A percentile compares a stretch with the other conserved stretches of the same genome.
phyloP scores from a whole-genome alignment of 1,284 basidiomycete species.

The Ceratobasidium sp. region DNA sequence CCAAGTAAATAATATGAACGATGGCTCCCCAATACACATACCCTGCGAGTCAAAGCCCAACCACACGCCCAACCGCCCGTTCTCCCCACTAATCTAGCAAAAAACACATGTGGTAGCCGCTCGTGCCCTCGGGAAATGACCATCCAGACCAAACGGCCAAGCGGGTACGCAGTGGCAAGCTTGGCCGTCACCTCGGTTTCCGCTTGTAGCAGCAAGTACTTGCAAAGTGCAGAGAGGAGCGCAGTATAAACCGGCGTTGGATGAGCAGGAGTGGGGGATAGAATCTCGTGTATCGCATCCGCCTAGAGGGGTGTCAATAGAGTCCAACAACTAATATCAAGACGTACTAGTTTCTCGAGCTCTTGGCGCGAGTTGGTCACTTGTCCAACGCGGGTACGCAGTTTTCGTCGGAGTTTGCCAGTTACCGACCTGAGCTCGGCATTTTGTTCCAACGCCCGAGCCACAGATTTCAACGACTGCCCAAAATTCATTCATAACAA shows the following conservation, averaged over 20 bases:
- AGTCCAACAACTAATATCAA: conserved; percentile 42
- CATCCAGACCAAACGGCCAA: conserved; percentile 79
- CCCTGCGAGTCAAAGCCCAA: conserved; percentile 37
- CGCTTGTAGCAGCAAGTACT: conserved; percentile 90
- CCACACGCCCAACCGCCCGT: conserved; percentile 70
- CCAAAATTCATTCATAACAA: conserved; percentile 26
- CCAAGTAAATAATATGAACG: not conserved
- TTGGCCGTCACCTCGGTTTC: conserved; percentile 95
- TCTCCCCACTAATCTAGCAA: conserved; percentile 85
- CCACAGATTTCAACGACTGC: conserved; percentile 75
- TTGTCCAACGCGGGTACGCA: conserved; percentile 92
- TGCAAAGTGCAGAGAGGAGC: conserved; percentile 86
- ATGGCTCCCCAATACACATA: not conserved
- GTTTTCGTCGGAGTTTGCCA: conserved; percentile 75
- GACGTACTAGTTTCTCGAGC: conserved; percentile 78
- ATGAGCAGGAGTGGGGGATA: conserved; percentile 57
- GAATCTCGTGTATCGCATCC: conserved; percentile 68
- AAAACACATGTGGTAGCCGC: conserved; percentile 79
- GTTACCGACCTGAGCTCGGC: conserved; percentile 67
- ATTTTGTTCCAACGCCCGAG: conserved; percentile 79
- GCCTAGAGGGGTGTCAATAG: conserved; percentile 60
- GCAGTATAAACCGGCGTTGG: conserved; percentile 71
- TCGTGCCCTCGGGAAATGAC: conserved; percentile 68
- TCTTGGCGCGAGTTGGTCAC: conserved; percentile 80
- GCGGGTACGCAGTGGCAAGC: conserved; percentile 83